Base-by-base conservation (phyloP, 2,329 filamentous ascomycete genomes). In the Alternaria infectoria region DNA sequence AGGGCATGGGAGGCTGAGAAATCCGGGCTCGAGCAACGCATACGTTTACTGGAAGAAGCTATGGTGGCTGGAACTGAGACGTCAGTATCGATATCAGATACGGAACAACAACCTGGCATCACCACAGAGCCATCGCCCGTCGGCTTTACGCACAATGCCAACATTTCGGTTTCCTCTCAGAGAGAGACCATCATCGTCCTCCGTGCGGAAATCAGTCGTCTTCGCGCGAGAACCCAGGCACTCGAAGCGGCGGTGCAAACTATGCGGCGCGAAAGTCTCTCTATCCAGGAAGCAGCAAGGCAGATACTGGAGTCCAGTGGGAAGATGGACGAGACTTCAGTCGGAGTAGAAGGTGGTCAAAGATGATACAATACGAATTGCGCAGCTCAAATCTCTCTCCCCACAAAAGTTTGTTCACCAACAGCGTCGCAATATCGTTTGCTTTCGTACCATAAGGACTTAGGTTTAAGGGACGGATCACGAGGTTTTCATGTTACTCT, bases 1-100 rank as follows among this genome's bases (percentile, higher is more conserved):
- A 81, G 80, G 59, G 76, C 75, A 32, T 82, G 83, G 74, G 77
- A 78, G 9, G 67, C 71, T 5, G 83, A 85, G 59, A 80, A 77
- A 57, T 62, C 68, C 13, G 73, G 74, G 36, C 65, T 85, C 43
- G 73, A 80, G 45, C 69, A 74, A 45, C 69, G 76, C 26, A 77
- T 82, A 54, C 72, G 69, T 40, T 65, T 77, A n/a, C 68, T 82
- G 26, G 80, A 81, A 67, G 72, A 72, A 57, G 73, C 73, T 19
- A 75, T 77, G 74, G 71, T 75, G 11, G 71, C 62, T 15, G 72
- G 72, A 11, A 61, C 40, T 2, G 57, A 65, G 28, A 49, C 57
- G 12, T 36, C 52, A 6, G 52, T 59, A 10, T 28, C 54, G 1
- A 43, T 51, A 25, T 44, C 58, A 26, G 36, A 57, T 10, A 30